Evolutionary conservation across 2,329 filamentous ascomycete genomes (phyloP), one percentile per base, ranked within the genome.

Genomic region (Rutstroemia sp.): DNA sequence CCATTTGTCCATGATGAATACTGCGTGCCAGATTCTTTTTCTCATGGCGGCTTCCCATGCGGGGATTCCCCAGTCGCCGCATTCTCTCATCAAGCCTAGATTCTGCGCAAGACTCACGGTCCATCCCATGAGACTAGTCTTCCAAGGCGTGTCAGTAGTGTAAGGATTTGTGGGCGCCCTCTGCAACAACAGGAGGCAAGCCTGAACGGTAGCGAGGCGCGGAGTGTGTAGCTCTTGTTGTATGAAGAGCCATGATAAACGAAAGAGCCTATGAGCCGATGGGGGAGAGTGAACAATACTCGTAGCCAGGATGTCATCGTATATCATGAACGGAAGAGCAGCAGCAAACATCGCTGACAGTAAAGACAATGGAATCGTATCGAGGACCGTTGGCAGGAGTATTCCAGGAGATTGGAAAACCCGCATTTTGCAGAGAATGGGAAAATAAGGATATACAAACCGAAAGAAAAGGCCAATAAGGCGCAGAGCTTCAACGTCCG

Each of bases 401-500:
- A 57, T 42, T 16, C 63, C 65, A 19, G 42, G 51, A 21, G 65
- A 61, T 2, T 58, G 50, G 38, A 64, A 70, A 39, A 67, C 61
- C 61, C 71, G 68, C 51, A 68, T 68, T 54, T 69, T 65, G n/a
- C 68, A 70, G 12, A 75, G 56, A 12, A 75, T 68, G 4, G 73
- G 73, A 59, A 75, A 75, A 61, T 74, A 75, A 14, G 73, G 73
- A 48, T 75, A 70, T 51, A 75, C 70, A 61, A 74, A 75, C 60
- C 68, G 69, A 58, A 72, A 71, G 63, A 73, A 73, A 12, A 75
- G 65, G 14, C 67, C 66, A 27, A 75, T 68, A 6, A 76, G 65
- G 48, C 73, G 63, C 48, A 70, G 67, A 27, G 72, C 72, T 57
- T 68, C 64, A 36, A 64, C 61, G 12, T 67, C 65, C 19, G 59